Base-by-base conservation (phyloP, 2,329 filamentous ascomycete genomes). In the Erysiphe neolycopersici region DNA sequence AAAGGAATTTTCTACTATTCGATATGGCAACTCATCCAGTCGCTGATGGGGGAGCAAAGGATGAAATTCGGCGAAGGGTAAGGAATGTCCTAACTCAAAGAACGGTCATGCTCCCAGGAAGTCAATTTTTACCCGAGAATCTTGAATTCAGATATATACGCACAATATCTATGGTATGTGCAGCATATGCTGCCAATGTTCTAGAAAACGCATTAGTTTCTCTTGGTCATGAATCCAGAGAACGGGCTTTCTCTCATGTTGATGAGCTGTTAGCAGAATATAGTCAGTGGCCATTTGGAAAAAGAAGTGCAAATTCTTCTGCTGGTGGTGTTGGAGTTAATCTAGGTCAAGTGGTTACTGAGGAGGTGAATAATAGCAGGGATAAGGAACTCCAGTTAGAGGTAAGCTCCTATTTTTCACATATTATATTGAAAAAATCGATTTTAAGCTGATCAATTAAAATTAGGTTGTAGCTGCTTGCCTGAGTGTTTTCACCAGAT, bases 21-120 rank as follows among this genome's bases (percentile, higher is more conserved):
- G 89, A 98, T 64, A 98, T 98, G 89, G 89, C 89, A 46, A 98
- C 89, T 50, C 89, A 98, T 61, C 89, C 89, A 37, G 85, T 98
- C 46, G 87, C 84, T 50, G 89, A 98, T 56, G 80, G 84, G 51
- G 87, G 83, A 56, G 89, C 89, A 56, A 98, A 98, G 66, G 89
- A 95, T 57, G 89, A 98, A 64, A 89, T 98, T 56, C 74, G 89
- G 54, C 76, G 81, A 58, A 79, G 89, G 54, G 87, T 95, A 51
- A 78, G 87, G 58, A 92, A 81, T 58, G 74, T 95, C 47, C 76
- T 94, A 51, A 94, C 83, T 47, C 84, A 85, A 63, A 78, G 89
- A 54, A 98, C 89, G 43, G 81, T 95, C 47, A 84, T 95, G 40
- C 73, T 98, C 35, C 79, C 81, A 40, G 67, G 71, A 45, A 85